Conservation (phyloP, 495 filamentous ascomycete genomes). For the Daldinia loculata region DNA sequence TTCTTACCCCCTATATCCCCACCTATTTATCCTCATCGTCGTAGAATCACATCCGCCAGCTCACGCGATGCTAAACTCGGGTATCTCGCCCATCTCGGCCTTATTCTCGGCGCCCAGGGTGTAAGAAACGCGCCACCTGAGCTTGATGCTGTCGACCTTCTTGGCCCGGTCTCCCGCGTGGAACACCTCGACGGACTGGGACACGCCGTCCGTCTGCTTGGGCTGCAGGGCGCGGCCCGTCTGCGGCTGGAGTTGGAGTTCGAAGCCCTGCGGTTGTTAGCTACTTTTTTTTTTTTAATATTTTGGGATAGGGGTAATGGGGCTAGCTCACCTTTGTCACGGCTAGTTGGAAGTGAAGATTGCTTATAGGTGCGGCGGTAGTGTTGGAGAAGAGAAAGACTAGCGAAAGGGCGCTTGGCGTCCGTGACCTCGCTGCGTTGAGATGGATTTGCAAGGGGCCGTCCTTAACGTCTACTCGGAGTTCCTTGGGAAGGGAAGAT, state of each 20-base stretch:
- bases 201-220: constrained; percentile 78
- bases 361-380: constrained; percentile 71
- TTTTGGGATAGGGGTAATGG: background rate
- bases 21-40: background rate
- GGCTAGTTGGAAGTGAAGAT: constrained; percentile 89
- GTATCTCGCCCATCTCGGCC: constrained; percentile 88
- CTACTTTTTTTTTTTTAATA: background rate
- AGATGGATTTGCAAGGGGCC: constrained; percentile 62
- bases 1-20: background rate
- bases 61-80: constrained; percentile 76
- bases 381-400: constrained; percentile 81
- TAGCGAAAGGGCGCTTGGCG: constrained; percentile 67
- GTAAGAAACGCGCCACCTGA: constrained; percentile 89
- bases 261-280: constrained; percentile 67
- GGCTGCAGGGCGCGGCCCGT: constrained; percentile 77
- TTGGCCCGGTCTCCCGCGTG: constrained; percentile 68
- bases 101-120: constrained; percentile 66
- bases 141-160: constrained; percentile 79
- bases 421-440: constrained; percentile 53
- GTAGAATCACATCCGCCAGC: background rate
- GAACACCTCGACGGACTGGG: constrained; percentile 80
- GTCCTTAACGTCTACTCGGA: constrained; percentile 59
- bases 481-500: constrained; percentile 53
- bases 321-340: constrained; percentile 78
- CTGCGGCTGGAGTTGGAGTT: constrained; percentile 83